Conservation (phyloP, 768 basidiomycete species). For the Kwoniella bestiolae region DNA sequence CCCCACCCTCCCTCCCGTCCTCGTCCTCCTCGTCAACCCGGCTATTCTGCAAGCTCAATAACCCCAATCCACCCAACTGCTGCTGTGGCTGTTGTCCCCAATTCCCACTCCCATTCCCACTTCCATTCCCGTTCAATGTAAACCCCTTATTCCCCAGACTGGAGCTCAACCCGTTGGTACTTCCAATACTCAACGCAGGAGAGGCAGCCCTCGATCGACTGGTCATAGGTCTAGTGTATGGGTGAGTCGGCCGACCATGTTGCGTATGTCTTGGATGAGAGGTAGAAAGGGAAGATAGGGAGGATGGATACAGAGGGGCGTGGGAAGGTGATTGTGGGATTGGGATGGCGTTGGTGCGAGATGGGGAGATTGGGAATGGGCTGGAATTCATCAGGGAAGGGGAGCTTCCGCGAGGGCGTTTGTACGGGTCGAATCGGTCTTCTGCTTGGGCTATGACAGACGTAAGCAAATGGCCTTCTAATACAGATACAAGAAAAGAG, state of each 20-base stretch:
- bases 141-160: constrained; percentile 19
- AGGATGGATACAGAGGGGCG: constrained; percentile 27
- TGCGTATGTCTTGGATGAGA: constrained; percentile 5
- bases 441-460: constrained; percentile 39
- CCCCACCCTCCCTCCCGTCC: constrained; percentile 21
- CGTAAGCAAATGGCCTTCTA: not conserved
- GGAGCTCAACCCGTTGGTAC: constrained; percentile 34
- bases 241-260: constrained; percentile 28
- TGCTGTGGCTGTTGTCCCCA: constrained; percentile 9
- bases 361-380: constrained; percentile 36
- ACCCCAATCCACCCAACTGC: constrained; percentile 44
- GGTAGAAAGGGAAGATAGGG: constrained; percentile 18
- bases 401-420: constrained; percentile 47
- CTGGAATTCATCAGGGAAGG: constrained; percentile 25
- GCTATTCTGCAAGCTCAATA: constrained; percentile 39
- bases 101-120: not conserved
- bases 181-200: constrained; percentile 49
- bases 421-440: constrained; percentile 54
- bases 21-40: constrained; percentile 19
- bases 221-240: constrained; percentile 41
- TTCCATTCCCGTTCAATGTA: not conserved
- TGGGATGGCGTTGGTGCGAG: constrained; percentile 34
- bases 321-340: constrained; percentile 47
- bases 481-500: not conserved
- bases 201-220: constrained; percentile 41